Evolutionary conservation across 495 filamentous ascomycete species (phyloP), one percentile per base, ranked within the genome.

Genomic region (Endocarpon pusillum): DNA sequence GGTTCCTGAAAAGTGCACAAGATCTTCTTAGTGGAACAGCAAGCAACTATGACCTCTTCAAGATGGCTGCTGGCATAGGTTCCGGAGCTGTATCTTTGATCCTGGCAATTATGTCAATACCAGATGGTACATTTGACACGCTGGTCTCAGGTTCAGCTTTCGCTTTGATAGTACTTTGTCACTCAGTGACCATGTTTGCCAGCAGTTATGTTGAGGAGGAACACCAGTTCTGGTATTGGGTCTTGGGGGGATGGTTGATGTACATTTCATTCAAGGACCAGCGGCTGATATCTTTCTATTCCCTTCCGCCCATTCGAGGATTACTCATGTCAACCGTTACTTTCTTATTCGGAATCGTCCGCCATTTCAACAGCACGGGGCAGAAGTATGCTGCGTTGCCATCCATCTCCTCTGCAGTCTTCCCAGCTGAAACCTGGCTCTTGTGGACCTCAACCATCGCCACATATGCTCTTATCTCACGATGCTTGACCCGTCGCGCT

Each of bases 201-300:
- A 92, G 81, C 51, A 94, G 85, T 49, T 96, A 84, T 48, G 82
- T 99, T 17, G 89, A 99, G 49, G 89, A 99, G 53, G 89, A 99
- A 49, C 89, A 96, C 17, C 78, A 94, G 41, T 94, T 92, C 53
- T 99, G 89, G 89, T 94, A 96, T 52, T 93, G 86, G 85, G 49
- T 69, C 12, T 71, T 78, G 9, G 75, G 80, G 0, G 75, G 67
- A 2, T 99, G 85, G 85, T 56, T 81, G 26, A 55, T 67, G 28
- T 67, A 70, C 39, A 56, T 91, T 1, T 64, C 66, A 36, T 43
- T 76, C 21, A 76, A 65, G 15, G 15, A 19, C 10, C n/a, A 20
- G 5, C n/a, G n/a, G 15, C 18, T 4, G n/a, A 9, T 22, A 2
- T 12, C 7, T 35, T 16, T 35, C 5, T 14, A n/a, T n/a, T n/a